Evolutionary conservation across 345 rosid species (phyloP).

Genomic region (Microcos paniculata): DNA sequence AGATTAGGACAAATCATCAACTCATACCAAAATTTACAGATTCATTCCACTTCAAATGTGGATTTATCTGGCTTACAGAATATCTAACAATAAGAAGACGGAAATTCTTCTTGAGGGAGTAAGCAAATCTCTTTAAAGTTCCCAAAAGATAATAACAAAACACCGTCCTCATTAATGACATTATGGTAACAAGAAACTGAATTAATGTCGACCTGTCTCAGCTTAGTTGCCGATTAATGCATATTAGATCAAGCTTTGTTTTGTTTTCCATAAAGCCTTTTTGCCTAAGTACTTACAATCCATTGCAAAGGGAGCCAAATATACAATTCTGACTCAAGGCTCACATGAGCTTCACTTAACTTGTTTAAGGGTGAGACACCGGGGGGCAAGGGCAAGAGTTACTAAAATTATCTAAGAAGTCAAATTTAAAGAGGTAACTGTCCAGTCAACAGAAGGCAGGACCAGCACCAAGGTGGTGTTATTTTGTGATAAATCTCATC

Average conservation of each 20-base stretch:
- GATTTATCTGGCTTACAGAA: no score
- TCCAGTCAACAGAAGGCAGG: constrained; percentile 20
- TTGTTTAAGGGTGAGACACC: neutral
- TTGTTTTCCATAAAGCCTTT: no score
- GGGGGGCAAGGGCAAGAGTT: neutral
- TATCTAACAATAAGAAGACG: neutral
- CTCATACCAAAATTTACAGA: no score
- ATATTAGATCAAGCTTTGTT: neutral
- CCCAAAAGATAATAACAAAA: neutral
- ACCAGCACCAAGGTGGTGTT: constrained; percentile 1
- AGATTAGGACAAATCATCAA: no score
- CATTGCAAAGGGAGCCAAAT: no score
- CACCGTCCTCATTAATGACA: neutral
- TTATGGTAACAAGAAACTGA: neutral
- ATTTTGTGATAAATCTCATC: neutral
- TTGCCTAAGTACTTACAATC: neutral
- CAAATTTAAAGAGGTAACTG: constrained; percentile 19
- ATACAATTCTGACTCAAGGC: no score
- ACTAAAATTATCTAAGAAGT: constrained; percentile 8
- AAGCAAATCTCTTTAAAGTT: neutral
- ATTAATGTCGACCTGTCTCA: neutral
- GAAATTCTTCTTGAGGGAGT: neutral
- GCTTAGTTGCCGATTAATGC: neutral
- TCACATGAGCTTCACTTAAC: no score
- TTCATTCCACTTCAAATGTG: no score